Conservation (phyloP, 2,329 filamentous ascomycete genomes). For the Elsinoe batatas region DNA sequence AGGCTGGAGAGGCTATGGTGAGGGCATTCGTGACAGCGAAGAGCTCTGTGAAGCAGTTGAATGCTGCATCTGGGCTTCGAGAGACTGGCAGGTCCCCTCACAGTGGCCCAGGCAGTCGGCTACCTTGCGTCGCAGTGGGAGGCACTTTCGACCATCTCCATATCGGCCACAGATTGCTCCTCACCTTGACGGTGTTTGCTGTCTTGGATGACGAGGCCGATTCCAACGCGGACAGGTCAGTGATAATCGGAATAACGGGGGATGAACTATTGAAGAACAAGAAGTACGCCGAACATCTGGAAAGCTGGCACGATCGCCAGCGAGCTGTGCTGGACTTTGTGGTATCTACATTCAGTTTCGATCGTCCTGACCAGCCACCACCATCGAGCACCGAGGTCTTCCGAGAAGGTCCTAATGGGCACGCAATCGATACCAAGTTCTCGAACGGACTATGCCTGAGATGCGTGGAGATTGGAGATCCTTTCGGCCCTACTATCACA, state of each 20-base stretch:
- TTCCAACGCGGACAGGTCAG: slow-evolving; percentile 23
- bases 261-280: slow-evolving; percentile 82
- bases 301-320: slow-evolving; percentile 70
- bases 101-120: slow-evolving; percentile 33
- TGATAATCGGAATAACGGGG: slow-evolving; percentile 81
- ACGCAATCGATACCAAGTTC: slow-evolving; percentile 48
- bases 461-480: slow-evolving; percentile 76
- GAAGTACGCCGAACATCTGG: slow-evolving; percentile 70
- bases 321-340: slow-evolving; percentile 63
- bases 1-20: slow-evolving; percentile 52
- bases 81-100: slow-evolving; percentile 9
- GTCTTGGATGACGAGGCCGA: slow-evolving; percentile 41
- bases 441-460: slow-evolving; percentile 57
- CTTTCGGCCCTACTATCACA: slow-evolving; percentile 83
- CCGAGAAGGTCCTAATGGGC: slow-evolving; percentile 39
- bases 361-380: slow-evolving; percentile 32
- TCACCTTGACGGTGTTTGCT: slow-evolving; percentile 75
- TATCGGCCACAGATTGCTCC: slow-evolving; percentile 86
- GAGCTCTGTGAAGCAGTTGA: neutral
- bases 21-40: slow-evolving; percentile 32
- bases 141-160: slow-evolving; percentile 97
- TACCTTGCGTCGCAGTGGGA: slow-evolving; percentile 62
- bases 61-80: neutral
- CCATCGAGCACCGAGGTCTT: slow-evolving; percentile 28
- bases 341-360: slow-evolving; percentile 48